phyloP scores from a whole-genome alignment of 768 basidiomycete species.

The Lentinula boryana region DNA sequence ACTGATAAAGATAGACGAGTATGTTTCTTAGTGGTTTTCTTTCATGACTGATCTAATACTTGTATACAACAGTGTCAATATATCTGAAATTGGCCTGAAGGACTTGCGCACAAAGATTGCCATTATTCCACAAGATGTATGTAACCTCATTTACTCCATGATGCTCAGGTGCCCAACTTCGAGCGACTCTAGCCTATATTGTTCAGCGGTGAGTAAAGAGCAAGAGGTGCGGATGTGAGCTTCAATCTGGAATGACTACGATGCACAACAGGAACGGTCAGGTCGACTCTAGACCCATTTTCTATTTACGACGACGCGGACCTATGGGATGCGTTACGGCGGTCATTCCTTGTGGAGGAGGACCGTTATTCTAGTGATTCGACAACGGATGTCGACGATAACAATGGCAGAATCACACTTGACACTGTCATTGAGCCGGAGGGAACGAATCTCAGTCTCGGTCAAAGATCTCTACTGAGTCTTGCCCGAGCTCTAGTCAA shows the following conservation, averaged over 20 bases:
- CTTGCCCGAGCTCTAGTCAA: constrained; percentile 65
- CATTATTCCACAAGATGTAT: constrained; percentile 66
- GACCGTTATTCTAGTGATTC: constrained; percentile 17
- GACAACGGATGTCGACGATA: neutral
- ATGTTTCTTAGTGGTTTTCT: constrained; percentile 8
- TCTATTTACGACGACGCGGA: constrained; percentile 55
- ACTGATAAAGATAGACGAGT: constrained; percentile 60
- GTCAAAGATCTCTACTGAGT: constrained; percentile 52
- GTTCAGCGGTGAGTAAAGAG: constrained; percentile 43
- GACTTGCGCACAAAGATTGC: constrained; percentile 55
- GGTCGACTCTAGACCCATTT: constrained; percentile 57
- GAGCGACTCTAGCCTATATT: constrained; percentile 37
- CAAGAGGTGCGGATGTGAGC: neutral
- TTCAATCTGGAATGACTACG: constrained; percentile 18
- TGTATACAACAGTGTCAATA: constrained; percentile 42
- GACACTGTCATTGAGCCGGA: constrained; percentile 60
- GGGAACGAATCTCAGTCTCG: constrained; percentile 55
- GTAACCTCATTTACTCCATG: constrained; percentile 14
- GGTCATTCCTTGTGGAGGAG: constrained; percentile 38
- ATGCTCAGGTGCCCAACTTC: neutral
- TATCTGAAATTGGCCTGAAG: constrained; percentile 60
- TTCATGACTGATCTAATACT: constrained; percentile 2
- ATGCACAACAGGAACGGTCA: constrained; percentile 39
- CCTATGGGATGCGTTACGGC: constrained; percentile 69
- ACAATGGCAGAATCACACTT: constrained; percentile 40